Base-by-base conservation (phyloP, 148 eudicot species). In the Camellia granthamiana region DNA sequence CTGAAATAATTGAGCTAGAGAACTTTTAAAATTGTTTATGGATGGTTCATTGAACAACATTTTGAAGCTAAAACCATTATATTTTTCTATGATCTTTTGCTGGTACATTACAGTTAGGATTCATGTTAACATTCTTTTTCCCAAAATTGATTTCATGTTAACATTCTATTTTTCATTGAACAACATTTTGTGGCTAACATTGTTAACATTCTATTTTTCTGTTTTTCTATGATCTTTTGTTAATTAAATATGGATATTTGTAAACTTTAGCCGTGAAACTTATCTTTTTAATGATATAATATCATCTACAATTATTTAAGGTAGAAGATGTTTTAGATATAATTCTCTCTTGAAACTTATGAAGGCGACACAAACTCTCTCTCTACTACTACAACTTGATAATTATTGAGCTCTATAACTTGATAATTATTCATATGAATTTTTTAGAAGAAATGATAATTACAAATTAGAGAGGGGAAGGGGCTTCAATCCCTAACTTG, bases 51-150 rank as follows among this genome's bases (percentile, higher is more conserved):
- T 21, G 69, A 62, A 76, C 47, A 21, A 43, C 79, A 76, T 76
- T n/a, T 61, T 59, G 30, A 15, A 75, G 14, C 7, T 59, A 14
- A 41, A 1, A 16, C 14, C 9, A 14, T 8, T 73, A 15, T 15
- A 13, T 55, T 55, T 56, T 16, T 52, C 64, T 56, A 63, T 14
- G 44, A 18, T 75, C 4, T 6, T 64, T 18, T 76, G 38, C 7
- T 19, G 14, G 78, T 60, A 42, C 43, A 74, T 43, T 74, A 65
- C 49, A 15, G 51, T 75, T 75, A 18, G 66, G 69, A 65, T 76
- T 63, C 44, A n/a, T n/a, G n/a, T n/a, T n/a, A n/a, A n/a, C n/a
- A n/a, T n/a, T n/a, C n/a, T n/a, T n/a, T n/a, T n/a, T n/a, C n/a
- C n/a, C n/a, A n/a, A n/a, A n/a, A n/a, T n/a, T n/a, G n/a, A n/a